phyloP scores from a whole-genome alignment of 2,329 filamentous ascomycete genomes.

The Ophiostoma himal-ulmi region DNA sequence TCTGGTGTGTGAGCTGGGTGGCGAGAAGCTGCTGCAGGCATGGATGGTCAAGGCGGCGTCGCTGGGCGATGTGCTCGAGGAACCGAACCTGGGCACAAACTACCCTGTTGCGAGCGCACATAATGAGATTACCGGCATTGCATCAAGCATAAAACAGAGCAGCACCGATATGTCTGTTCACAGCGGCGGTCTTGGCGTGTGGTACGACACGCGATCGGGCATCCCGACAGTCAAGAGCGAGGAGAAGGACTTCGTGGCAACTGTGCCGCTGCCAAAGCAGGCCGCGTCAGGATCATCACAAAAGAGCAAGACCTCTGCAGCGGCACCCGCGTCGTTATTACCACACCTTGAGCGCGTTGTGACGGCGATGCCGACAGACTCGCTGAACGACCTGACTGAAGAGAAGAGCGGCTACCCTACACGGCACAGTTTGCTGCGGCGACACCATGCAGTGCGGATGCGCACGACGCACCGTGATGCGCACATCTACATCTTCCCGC shows the following conservation, averaged over 20 bases:
- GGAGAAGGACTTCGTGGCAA: conserved; percentile 87
- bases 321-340: conserved; percentile 47
- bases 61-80: conserved; percentile 55
- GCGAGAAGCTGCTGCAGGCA: conserved; percentile 74
- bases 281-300: conserved; percentile 27
- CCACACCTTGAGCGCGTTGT: conserved; percentile 69
- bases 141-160: background rate
- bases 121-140: background rate
- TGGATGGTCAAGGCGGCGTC: conserved; percentile 85
- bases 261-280: conserved; percentile 45
- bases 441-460: conserved; percentile 71
- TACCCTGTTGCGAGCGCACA: background rate
- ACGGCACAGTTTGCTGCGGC: conserved; percentile 67
- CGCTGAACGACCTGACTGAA: conserved; percentile 75
- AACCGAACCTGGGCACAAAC: conserved; percentile 28
- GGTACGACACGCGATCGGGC: conserved; percentile 77
- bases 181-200: conserved; percentile 80
- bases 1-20: conserved; percentile 81
- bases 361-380: conserved; percentile 83
- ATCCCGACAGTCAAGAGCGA: conserved; percentile 71
- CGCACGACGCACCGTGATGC: conserved; percentile 81
- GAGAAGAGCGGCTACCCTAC: conserved; percentile 67
- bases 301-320: background rate
- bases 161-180: conserved; percentile 32
- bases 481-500: conserved; percentile 90